Evolutionary conservation across 257 asterid species (phyloP).

Genomic region (Haberlea rhodopensis): DNA sequence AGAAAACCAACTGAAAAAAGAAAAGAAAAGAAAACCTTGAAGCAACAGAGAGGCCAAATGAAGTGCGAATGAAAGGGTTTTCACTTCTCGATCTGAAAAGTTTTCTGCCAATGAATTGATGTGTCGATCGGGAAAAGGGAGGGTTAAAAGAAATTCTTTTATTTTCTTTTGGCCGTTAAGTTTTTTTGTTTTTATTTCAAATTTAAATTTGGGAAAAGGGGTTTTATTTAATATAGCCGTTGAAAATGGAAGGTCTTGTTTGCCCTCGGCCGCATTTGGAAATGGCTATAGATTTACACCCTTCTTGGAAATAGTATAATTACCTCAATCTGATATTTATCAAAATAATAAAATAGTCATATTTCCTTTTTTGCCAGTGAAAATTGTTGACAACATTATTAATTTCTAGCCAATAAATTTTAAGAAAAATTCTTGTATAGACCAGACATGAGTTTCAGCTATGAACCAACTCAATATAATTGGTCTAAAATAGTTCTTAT

Average conservation of each 20-base stretch:
- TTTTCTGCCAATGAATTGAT: background rate
- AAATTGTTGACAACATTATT: no score
- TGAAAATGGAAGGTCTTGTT: conserved; percentile 5
- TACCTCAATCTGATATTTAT: no score
- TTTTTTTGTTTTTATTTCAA: conserved; percentile 16
- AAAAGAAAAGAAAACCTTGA: conserved; percentile 21
- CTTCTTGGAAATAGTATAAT: background rate
- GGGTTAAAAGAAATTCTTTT: conserved; percentile 15
- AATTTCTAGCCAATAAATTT: no score
- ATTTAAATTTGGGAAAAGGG: conserved; percentile 26
- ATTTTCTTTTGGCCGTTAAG: conserved; percentile 11
- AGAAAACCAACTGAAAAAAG: background rate
- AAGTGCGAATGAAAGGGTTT: background rate
- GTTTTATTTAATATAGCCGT: conserved; percentile 39
- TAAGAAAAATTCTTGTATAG: no score
- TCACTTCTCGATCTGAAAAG: background rate
- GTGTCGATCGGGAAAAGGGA: conserved; percentile 17
- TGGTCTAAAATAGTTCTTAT: no score
- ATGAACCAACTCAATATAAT: no score
- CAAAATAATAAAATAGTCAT: no score
- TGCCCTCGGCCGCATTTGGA: background rate
- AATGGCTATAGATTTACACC: background rate
- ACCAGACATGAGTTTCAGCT: no score
- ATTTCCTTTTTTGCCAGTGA: no score
- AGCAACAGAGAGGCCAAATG: conserved; percentile 8